Evolutionary conservation across 2,329 filamentous ascomycete species (phyloP), one percentile per base, ranked within the genome.

Genomic region (Aspergillus quadrilineatus): DNA sequence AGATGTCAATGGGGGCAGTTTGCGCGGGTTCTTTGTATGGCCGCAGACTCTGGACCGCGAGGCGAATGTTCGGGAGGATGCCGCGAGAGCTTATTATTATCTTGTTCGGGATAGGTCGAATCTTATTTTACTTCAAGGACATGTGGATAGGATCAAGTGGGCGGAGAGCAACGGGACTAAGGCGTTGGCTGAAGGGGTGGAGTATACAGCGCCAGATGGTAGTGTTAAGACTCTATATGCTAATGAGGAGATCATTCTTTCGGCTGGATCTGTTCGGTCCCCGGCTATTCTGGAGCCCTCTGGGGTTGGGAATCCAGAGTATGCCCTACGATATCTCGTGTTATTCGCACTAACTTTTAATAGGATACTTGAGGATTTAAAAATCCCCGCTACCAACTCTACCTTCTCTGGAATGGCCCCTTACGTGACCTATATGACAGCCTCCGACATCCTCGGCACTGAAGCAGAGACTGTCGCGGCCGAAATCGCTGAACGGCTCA

Each of bases 201-300:
- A 49, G 32, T 60, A 74, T 9, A 70, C 62, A 5, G 34, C 53
- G 17, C 47, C 51, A n/a, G 64, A 69, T 55, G 66, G 67, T 34
- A 65, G 53, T 4, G 58, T 57, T 1, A 55, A 52, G 10, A 53
- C 57, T 0, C 67, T 75, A 10, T 74, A 63, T n/a, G 74, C 65
- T 61, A 65, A 60, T 41, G 69, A 69, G 48, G 85, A 88, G 61
- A 78, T 87, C 8, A 79, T 89, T 45, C 69, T 89, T 1, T 80
- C 82, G 1, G 84, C 84, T 0, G 86, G 86, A 0, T 79, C 80
- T 22, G 71, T 82, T 49, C 79, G 79, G 64, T 84, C 81, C 4
- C 85, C 80, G 6, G 80, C 79, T 66, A 74, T 84, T 15, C 78
- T 82, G 17, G 85, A 88, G 62, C 74, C 85, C 1, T 87, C 84